Conservation (phyloP, 2,329 filamentous ascomycete genomes). For the Pseudogymnoascus sp. region DNA sequence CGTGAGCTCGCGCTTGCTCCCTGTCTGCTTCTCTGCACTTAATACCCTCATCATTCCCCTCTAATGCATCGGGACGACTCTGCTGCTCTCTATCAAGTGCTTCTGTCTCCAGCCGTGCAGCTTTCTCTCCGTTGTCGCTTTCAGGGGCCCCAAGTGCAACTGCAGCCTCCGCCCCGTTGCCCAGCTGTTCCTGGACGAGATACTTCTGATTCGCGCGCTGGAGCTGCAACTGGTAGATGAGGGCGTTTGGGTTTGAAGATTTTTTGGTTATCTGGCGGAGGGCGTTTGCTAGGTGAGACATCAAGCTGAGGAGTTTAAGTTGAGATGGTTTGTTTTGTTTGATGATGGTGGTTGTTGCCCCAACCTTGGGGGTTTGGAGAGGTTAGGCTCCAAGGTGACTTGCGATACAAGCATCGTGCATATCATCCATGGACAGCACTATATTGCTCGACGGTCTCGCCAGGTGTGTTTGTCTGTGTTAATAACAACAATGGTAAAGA, state of each 20-base stretch:
- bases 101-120: neutral
- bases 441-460: neutral
- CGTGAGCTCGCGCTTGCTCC: neutral
- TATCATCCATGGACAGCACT: neutral
- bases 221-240: conserved; percentile 16
- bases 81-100: neutral
- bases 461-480: neutral
- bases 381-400: neutral
- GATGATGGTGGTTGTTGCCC: neutral
- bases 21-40: neutral
- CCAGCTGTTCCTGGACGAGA: conserved; percentile 12
- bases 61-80: neutral
- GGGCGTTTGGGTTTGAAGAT: conserved; percentile 15
- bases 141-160: conserved; percentile 12
- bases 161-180: conserved; percentile 9
- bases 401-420: neutral
- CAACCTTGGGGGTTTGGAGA: neutral
- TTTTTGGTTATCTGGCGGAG: conserved; percentile 17
- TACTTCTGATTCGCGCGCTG: conserved; percentile 14
- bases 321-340: neutral
- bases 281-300: conserved; percentile 13
- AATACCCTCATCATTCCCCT: neutral
- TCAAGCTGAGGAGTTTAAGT: conserved; percentile 10
- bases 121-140: neutral
- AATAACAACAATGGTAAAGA: neutral